A percentile compares a stretch with the other conserved stretches of the same genome.
Evolutionary conservation across 2,329 filamentous ascomycete genomes (phyloP).

Genomic region (Talaromyces sp.): DNA sequence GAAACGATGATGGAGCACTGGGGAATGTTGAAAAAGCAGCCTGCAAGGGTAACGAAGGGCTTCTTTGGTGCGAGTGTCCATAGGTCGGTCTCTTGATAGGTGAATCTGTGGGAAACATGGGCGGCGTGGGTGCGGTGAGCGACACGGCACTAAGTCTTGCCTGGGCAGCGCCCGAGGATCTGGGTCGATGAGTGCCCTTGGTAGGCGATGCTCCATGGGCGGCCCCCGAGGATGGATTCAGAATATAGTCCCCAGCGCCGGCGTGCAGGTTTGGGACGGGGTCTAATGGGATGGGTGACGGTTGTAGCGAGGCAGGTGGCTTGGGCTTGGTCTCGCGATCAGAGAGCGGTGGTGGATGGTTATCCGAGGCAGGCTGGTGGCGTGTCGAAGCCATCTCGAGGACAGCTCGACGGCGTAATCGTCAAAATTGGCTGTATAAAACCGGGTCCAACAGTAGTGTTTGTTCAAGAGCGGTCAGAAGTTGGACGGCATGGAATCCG

Average conservation of each 20-base stretch:
- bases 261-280: conserved; percentile 29
- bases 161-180: conserved; percentile 56
- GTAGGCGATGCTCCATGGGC: conserved; percentile 59
- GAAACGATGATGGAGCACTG: conserved; percentile 38
- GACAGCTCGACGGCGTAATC: conserved; percentile 13
- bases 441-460: neutral
- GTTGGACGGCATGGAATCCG: neutral
- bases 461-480: neutral
- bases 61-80: conserved; percentile 24
- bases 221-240: conserved; percentile 55
- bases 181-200: conserved; percentile 54
- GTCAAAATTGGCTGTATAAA: neutral
- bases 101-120: conserved; percentile 43
- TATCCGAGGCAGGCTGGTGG: conserved; percentile 48
- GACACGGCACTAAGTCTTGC: conserved; percentile 60
- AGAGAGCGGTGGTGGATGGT: conserved; percentile 31
- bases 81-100: conserved; percentile 39
- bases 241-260: conserved; percentile 54
- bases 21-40: conserved; percentile 49
- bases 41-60: conserved; percentile 35
- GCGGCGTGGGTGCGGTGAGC: conserved; percentile 43
- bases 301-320: conserved; percentile 40
- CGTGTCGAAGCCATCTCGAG: conserved; percentile 34
- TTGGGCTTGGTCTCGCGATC: neutral
- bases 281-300: conserved; percentile 48